phyloP scores from a whole-genome alignment of 2,329 filamentous ascomycete species.

The Aureobasidium namibiae region DNA sequence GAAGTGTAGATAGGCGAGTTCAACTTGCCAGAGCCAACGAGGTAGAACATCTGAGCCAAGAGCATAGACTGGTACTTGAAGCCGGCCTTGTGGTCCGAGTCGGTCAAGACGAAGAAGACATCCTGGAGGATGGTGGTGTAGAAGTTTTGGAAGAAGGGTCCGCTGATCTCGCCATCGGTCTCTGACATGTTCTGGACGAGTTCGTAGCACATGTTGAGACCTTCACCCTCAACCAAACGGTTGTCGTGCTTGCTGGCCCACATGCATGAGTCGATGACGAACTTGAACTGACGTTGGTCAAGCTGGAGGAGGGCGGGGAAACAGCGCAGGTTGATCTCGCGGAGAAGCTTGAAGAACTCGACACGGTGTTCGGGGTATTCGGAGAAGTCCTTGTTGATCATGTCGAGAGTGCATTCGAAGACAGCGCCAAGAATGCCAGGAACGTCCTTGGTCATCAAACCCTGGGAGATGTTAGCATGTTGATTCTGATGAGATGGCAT shows the following conservation, averaged over 20 bases:
- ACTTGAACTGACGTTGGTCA: conserved; percentile 95
- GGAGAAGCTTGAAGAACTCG: conserved; percentile 97
- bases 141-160: conserved; percentile 96
- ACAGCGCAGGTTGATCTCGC: conserved; percentile 94
- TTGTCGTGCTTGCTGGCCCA: conserved; percentile 99
- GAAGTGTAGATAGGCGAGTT: conserved; percentile 81
- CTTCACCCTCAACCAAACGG: conserved; percentile 90
- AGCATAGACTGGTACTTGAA: conserved; percentile 98
- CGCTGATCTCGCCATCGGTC: conserved; percentile 75
- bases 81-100: conserved; percentile 96
- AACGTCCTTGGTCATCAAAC: conserved; percentile 96
- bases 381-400: conserved; percentile 99
- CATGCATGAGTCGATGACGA: conserved; percentile 98
- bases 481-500: conserved; percentile 8
- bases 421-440: conserved; percentile 97
- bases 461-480: conserved; percentile 42
- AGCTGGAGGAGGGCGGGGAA: conserved; percentile 92
- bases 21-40: conserved; percentile 84
- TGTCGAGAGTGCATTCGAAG: conserved; percentile 95
- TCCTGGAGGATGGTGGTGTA: conserved; percentile 94
- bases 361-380: conserved; percentile 98
- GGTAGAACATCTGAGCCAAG: conserved; percentile 91
- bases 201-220: conserved; percentile 96
- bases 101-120: conserved; percentile 95
- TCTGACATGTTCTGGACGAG: conserved; percentile 96